A percentile compares a stretch with the other conserved stretches of the same genome.
phyloP scores from a whole-genome alignment of 805 yeast genomes.

The Pichia sporocuriosa region DNA sequence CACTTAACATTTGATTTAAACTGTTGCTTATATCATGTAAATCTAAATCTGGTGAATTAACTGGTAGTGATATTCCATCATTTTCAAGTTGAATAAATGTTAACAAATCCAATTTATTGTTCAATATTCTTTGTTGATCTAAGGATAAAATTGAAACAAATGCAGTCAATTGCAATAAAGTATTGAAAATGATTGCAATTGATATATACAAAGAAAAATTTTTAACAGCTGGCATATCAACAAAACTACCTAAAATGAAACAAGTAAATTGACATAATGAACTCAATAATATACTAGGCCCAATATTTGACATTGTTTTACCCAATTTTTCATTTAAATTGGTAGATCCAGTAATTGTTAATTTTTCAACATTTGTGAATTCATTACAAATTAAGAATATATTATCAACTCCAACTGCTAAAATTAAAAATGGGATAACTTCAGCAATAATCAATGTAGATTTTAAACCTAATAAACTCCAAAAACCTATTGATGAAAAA shows the following conservation, averaged over 20 bases:
- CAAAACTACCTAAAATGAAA: conserved; percentile 70
- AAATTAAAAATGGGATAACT: conserved; percentile 86
- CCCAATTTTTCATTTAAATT: conserved; percentile 54
- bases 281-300: conserved; percentile 81
- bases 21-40: conserved; percentile 14
- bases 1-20: conserved; percentile 21
- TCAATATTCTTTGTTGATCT: conserved; percentile 58
- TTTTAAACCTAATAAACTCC: conserved; percentile 68
- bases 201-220: conserved; percentile 91
- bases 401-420: conserved; percentile 94
- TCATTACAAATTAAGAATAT: conserved; percentile 83
- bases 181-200: conserved; percentile 73
- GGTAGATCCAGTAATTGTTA: conserved; percentile 29
- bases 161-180: conserved; percentile 71
- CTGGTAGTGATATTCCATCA: conserved; percentile 13
- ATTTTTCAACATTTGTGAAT: conserved; percentile 45
- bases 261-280: conserved; percentile 74
- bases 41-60: conserved; percentile 7
- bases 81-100: conserved; percentile 40
- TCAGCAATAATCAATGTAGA: conserved; percentile 92
- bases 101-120: conserved; percentile 51
- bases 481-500: conserved; percentile 72
- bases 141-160: conserved; percentile 67
- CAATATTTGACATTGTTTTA: conserved; percentile 61
- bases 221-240: conserved; percentile 92